These are phyloP conservation scores for Capillidium heterosporum DNA, from an alignment of 371 early-diverging fungal genomes.

Conservation along the genomic window DNA sequence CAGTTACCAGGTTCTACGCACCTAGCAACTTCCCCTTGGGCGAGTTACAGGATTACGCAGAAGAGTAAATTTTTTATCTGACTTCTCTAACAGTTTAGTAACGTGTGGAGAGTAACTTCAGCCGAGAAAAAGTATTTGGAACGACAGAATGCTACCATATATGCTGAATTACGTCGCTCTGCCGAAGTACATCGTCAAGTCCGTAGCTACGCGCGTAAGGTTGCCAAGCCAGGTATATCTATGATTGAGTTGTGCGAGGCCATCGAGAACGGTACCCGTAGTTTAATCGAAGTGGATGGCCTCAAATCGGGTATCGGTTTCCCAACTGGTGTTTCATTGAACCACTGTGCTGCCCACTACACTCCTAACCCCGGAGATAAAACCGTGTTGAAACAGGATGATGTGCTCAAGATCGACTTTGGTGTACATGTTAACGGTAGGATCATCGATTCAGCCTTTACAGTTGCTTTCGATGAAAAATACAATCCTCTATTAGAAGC, in stretches of 20 bases:
- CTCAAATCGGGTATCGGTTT: conserved; percentile 83
- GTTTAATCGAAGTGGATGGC: conserved; percentile 78
- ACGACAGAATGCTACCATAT: conserved; percentile 31
- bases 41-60: conserved; percentile 48
- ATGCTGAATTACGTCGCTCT: conserved; percentile 71
- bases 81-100: conserved; percentile 18
- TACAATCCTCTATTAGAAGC: conserved; percentile 82
- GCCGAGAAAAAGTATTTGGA: conserved; percentile 64
- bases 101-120: conserved; percentile 53
- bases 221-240: conserved; percentile 90
- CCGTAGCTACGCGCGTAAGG: conserved; percentile 62
- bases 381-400: conserved; percentile 75
- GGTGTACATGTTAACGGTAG: conserved; percentile 94
- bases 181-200: conserved; percentile 89
- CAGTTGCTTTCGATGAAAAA: conserved; percentile 85
- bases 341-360: conserved; percentile 98
- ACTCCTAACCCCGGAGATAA: conserved; percentile 96
- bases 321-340: conserved; percentile 97
- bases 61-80: conserved; percentile 31
- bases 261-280: conserved; percentile 92
- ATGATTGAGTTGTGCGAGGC: conserved; percentile 85
- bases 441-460: conserved; percentile 98
- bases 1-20: conserved; percentile 55
- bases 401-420: conserved; percentile 98
- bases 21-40: conserved; percentile 49